Evolutionary conservation across 768 basidiomycete species (phyloP).

Genomic region (Sarcodon aspratus): DNA sequence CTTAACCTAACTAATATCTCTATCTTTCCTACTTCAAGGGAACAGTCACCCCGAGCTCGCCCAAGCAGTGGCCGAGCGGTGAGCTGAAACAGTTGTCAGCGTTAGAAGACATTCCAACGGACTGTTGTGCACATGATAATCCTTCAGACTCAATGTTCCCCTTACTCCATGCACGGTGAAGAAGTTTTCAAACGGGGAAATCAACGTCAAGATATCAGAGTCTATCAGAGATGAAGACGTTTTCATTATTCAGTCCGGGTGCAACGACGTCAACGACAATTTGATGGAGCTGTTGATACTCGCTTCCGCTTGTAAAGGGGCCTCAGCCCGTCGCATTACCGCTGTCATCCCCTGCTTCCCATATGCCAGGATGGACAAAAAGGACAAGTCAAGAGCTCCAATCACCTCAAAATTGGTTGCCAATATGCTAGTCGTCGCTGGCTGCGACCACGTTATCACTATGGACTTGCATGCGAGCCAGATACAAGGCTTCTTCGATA

Average conservation of each 20-base stretch:
- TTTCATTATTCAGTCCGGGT: slow-evolving; percentile 93
- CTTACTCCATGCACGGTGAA: slow-evolving; percentile 78
- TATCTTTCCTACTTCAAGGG: slow-evolving; percentile 36
- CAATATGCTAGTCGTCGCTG: slow-evolving; percentile 95
- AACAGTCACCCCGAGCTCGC: slow-evolving; percentile 99
- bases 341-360: slow-evolving; percentile 98
- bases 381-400: slow-evolving; percentile 90
- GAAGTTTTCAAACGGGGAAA: slow-evolving; percentile 93
- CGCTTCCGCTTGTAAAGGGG: slow-evolving; percentile 95
- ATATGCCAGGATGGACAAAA: slow-evolving; percentile 96
- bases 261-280: slow-evolving; percentile 86
- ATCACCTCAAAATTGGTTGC: slow-evolving; percentile 98
- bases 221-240: slow-evolving; percentile 97
- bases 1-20: slow-evolving; percentile 7
- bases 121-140: slow-evolving; percentile 32
- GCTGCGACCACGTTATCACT: slow-evolving; percentile 98
- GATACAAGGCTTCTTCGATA: slow-evolving; percentile 98
- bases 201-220: slow-evolving; percentile 89
- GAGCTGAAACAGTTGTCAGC: slow-evolving; percentile 41
- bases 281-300: slow-evolving; percentile 98
- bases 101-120: slow-evolving; percentile 13
- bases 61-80: slow-evolving; percentile 92
- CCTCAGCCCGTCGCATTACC: slow-evolving; percentile 90
- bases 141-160: slow-evolving; percentile 74
- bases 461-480: slow-evolving; percentile 98